A percentile compares a stretch with the other conserved stretches of the same genome.
These are phyloP conservation scores for Leishmania gerbilli DNA, from an alignment of 208 protist genomes.

Conservation along the genomic window DNA sequence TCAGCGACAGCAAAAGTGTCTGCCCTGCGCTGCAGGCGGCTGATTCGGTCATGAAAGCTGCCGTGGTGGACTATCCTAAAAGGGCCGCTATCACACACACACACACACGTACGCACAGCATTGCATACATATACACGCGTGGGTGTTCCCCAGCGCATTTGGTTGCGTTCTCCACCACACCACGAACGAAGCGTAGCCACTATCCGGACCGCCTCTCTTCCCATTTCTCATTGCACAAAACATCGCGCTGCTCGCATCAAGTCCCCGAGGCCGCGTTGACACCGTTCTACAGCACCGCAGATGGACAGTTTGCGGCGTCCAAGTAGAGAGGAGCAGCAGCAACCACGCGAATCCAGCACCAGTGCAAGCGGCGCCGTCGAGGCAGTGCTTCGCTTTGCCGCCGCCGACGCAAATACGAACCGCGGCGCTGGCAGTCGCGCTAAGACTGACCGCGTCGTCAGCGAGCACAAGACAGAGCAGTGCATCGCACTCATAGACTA, in stretches of 20 bases:
- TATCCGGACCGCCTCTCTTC: neutral
- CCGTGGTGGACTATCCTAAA: neutral
- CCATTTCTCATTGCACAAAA: neutral
- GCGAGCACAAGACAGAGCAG: constrained; percentile 40
- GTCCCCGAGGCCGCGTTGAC: neutral
- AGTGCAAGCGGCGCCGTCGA: neutral
- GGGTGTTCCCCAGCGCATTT: neutral
- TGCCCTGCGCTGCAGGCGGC: constrained; percentile 2
- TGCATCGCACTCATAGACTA: constrained; percentile 88
- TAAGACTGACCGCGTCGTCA: neutral
- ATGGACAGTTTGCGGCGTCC: neutral
- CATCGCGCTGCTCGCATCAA: neutral
- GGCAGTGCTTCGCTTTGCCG: neutral
- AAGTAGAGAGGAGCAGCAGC: neutral
- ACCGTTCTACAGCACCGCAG: neutral
- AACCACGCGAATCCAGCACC: neutral
- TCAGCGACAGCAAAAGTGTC: constrained; percentile 17
- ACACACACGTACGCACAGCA: neutral
- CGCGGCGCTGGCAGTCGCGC: neutral
- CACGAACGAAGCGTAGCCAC: neutral
- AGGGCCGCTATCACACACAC: neutral
- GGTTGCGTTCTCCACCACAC: neutral
- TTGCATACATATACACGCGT: neutral
- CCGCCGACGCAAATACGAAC: neutral
- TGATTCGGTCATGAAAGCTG: neutral